Conservation (phyloP, 805 yeast species). For the Martiniozyma abietophila region DNA sequence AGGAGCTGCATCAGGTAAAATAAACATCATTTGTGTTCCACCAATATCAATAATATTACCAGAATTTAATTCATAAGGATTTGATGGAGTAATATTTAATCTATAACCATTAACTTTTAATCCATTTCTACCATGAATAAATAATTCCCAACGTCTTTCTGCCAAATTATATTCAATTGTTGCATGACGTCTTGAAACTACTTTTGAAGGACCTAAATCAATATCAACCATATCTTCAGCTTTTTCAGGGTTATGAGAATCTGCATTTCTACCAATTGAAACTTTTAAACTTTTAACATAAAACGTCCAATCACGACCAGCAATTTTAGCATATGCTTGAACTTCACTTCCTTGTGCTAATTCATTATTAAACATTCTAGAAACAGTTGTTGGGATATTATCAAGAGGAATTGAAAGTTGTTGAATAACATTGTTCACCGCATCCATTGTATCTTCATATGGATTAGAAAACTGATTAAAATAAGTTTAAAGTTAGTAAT, state of each 20-base stretch:
- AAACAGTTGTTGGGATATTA: conserved; percentile 53
- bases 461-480: conserved; percentile 2
- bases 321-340: conserved; percentile 96
- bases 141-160: conserved; percentile 76
- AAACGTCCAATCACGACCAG: conserved; percentile 90
- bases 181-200: conserved; percentile 91
- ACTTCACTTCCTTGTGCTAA: conserved; percentile 64
- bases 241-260: conserved; percentile 16
- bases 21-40: conserved; percentile 98
- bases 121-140: conserved; percentile 84
- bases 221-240: conserved; percentile 47
- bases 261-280: conserved; percentile 80
- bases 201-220: conserved; percentile 94
- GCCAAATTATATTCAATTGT: conserved; percentile 66
- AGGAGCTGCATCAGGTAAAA: conserved; percentile 85
- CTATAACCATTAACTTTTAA: conserved; percentile 76
- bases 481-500: not conserved
- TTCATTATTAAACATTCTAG: conserved; percentile 64
- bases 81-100: conserved; percentile 28
- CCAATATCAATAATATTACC: conserved; percentile 95
- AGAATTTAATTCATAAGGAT: conserved; percentile 51
- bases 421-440: conserved; percentile 67
- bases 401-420: conserved; percentile 64
- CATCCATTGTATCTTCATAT: conserved; percentile 52
- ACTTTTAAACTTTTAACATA: conserved; percentile 74